Percentiles rank a stretch among this genome's conserved stretches.
Conservation (phyloP, 352 stramenopile species). For the Phytophthora vignae region DNA sequence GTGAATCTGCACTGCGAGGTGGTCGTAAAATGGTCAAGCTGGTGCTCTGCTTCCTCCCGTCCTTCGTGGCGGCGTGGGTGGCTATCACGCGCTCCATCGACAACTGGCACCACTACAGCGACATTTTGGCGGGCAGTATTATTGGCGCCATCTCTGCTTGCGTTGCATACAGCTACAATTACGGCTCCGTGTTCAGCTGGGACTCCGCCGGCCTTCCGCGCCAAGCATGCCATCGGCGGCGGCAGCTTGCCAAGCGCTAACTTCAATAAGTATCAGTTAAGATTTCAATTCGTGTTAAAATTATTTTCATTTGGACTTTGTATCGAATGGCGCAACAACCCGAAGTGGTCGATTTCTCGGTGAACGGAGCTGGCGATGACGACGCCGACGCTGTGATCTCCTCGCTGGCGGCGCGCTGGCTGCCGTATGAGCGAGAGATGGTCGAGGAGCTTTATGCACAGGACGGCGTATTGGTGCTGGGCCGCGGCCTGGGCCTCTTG, state of each 20-base stretch:
- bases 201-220: constrained; percentile 51
- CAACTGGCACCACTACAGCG: constrained; percentile 84
- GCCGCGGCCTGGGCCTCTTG: constrained; percentile 90
- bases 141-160: constrained; percentile 51
- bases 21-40: constrained; percentile 69
- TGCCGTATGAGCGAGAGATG: constrained; percentile 79
- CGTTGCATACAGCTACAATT: constrained; percentile 69
- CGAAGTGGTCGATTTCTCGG: constrained; percentile 37
- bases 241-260: background rate
- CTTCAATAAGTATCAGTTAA: background rate
- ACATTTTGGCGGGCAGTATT: constrained; percentile 75
- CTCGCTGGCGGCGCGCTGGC: constrained; percentile 54
- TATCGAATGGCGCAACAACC: constrained; percentile 31
- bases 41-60: constrained; percentile 71
- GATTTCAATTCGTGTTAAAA: background rate
- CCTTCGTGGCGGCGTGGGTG: constrained; percentile 70
- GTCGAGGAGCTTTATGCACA: constrained; percentile 73
- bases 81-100: constrained; percentile 75
- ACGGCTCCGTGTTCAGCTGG: constrained; percentile 66
- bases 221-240: constrained; percentile 30
- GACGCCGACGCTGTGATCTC: constrained; percentile 18
- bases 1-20: constrained; percentile 50
- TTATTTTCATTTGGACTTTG: constrained; percentile 23
- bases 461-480: constrained; percentile 95
- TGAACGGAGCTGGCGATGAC: constrained; percentile 2